Evolutionary conservation across 768 basidiomycete species (phyloP), one percentile per base, ranked within the genome.

Genomic region (Termitomyces eurrhizus): DNA sequence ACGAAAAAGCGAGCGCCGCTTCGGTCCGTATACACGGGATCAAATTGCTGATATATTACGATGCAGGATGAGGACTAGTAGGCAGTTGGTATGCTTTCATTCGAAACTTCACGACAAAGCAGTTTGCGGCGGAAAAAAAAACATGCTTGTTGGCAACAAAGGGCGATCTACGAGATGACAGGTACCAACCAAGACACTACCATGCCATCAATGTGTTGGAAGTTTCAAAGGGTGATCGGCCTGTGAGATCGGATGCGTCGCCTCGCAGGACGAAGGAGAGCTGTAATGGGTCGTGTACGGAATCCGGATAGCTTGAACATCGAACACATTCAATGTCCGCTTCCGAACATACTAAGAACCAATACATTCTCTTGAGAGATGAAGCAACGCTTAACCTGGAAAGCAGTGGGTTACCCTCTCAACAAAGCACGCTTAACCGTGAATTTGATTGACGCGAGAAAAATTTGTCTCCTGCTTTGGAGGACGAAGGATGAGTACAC

Each of bases 11-110:
- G 51, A 13, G 29, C 24, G 42, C 42, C n/a, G 63, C 56, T 58
- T 64, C 59, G 48, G 53, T 7, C 62, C 53, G 49, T 42, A 13
- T 41, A 7, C 33, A 37, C 45, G 21, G 36, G 29, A 36, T 52
- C 46, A 54, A 33, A 51, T n/a, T 21, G 29, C 24, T 29, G n/a
- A 37, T 50, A 37, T 48, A 46, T 29, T 45, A 46, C 16, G n/a
- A 60, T 39, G 14, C 26, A 9, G 35, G 4, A 46, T 14, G 24
- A 6, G 41, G 24, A 21, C 44, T 52, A 52, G 29, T 29, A 2
- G 29, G 29, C 4, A 29, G 51, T 37, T 16, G 35, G 5, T 39
- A 4, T 2, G 8, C 24, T 53, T 29, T 41, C 24, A 18, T 29
- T 42, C 29, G 54, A 55, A 42, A 55, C 54, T 32, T 42, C 7